Conservation (phyloP, 768 basidiomycete genomes). For the Russula griseocarnosa region DNA sequence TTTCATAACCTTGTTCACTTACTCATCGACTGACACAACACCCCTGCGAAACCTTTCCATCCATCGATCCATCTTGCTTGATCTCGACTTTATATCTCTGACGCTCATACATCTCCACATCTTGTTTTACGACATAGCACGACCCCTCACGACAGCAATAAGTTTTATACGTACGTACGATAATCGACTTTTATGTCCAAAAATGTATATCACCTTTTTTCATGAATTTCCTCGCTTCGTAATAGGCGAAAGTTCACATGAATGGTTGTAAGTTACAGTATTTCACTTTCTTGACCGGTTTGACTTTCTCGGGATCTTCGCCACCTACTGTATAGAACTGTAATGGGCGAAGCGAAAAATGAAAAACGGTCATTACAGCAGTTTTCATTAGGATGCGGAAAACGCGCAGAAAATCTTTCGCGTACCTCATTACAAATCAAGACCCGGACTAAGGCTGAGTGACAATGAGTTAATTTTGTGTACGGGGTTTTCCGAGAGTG, state of each 20-base stretch:
- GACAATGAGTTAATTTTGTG: no score
- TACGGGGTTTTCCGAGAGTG: no score
- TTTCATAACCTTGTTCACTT: not conserved
- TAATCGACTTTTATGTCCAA: not conserved
- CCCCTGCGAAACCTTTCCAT: not conserved
- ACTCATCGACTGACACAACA: not conserved
- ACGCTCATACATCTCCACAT: not conserved
- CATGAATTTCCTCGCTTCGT: not conserved
- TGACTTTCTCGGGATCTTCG: not conserved
- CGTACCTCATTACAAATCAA: no score
- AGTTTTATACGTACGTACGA: constrained; percentile 13
- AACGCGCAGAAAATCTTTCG: no score
- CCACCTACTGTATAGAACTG: not conserved
- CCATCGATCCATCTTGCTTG: not conserved
- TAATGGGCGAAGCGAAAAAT: not conserved
- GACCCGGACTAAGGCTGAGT: no score
- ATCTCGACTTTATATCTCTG: not conserved
- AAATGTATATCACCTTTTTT: constrained; percentile 7
- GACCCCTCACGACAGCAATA: constrained; percentile 14
- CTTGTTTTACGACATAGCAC: constrained; percentile 5
- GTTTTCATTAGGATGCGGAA: no score
- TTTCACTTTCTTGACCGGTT: not conserved
- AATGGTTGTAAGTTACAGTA: not conserved
- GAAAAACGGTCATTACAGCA: no score
- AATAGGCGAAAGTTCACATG: not conserved